Base-by-base conservation (phyloP, 2,329 filamentous ascomycete genomes). In the Orbilia blumenaviensis region DNA sequence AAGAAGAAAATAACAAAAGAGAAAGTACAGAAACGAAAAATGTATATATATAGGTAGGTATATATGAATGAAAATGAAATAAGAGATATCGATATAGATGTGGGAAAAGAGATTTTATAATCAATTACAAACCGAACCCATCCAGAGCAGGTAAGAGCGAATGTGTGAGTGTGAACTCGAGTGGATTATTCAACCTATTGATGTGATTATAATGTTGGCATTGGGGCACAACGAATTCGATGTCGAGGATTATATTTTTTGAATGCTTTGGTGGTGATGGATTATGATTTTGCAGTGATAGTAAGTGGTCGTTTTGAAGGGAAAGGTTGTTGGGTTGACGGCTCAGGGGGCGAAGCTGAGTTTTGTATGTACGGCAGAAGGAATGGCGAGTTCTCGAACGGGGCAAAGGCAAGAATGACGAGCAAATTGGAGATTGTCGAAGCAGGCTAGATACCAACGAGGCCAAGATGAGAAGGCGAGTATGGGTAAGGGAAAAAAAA, bases 31-130 rank as follows among this genome's bases (percentile, higher is more conserved):
- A n/a, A n/a, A n/a, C n/a, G n/a, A n/a, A n/a, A n/a, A n/a, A n/a
- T n/a, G n/a, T n/a, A n/a, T n/a, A n/a, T n/a, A n/a, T n/a, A n/a
- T n/a, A n/a, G n/a, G n/a, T n/a, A n/a, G n/a, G n/a, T n/a, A 81
- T 77, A 82, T 80, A 81, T 78, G 76, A 77, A 80, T 80, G 81
- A 82, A 80, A 82, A 79, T 79, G 80, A 81, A 82, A 79, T 81
- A 80, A 82, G 80, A 81, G 82, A 81, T 80, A 82, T 81, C 81
- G 79, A 82, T 82, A 81, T 82, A 82, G 82, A 82, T 80, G 12
- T 14, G 21, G 32, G 21, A 42, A 50, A 41, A 36, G 25, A 21
- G 27, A 54, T 34, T 1, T 25, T 7, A 56, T 38, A 38, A 56
- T 56, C 48, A 34, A 54, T 54, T 54, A 54, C 48, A 56, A 56